A percentile compares a stretch with the other conserved stretches of the same genome.
phyloP scores from a whole-genome alignment of 2,329 filamentous ascomycete genomes.

The Colletotrichum siamense region DNA sequence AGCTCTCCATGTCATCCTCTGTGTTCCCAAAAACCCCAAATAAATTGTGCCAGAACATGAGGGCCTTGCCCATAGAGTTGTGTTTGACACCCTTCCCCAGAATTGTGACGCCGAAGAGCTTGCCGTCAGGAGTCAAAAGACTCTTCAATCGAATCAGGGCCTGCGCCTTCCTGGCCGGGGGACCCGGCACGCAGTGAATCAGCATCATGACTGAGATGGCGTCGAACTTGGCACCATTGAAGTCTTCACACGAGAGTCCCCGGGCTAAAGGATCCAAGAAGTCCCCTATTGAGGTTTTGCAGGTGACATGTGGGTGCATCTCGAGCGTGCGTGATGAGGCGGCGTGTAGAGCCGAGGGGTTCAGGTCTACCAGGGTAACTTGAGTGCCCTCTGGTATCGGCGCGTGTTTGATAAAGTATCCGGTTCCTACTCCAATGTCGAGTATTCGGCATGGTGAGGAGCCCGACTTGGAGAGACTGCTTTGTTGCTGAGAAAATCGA shows the following conservation, averaged over 20 bases:
- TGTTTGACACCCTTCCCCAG: slow-evolving; percentile 15
- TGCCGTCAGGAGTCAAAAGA: slow-evolving; percentile 23
- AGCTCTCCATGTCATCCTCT: background rate
- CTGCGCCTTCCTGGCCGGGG: slow-evolving; percentile 23
- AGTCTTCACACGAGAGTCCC: background rate
- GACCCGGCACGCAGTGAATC: slow-evolving; percentile 30
- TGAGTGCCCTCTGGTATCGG: background rate
- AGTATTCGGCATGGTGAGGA: background rate
- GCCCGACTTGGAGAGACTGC: background rate
- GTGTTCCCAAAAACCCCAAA: slow-evolving; percentile 1
- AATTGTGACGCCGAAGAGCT: slow-evolving; percentile 30
- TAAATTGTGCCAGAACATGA: slow-evolving; percentile 9
- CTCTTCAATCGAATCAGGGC: slow-evolving; percentile 9
- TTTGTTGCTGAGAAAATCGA: background rate
- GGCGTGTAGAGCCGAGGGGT: background rate
- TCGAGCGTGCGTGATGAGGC: background rate
- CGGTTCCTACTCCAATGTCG: slow-evolving; percentile 1
- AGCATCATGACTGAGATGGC: slow-evolving; percentile 15
- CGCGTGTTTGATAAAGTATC: background rate
- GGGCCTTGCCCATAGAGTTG: background rate
- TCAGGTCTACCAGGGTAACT: background rate
- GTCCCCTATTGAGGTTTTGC: slow-evolving; percentile 1
- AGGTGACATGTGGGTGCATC: background rate
- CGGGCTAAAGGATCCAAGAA: background rate
- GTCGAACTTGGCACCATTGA: background rate